Evolutionary conservation across 306 rosid genomes (phyloP).

Genomic region (Rosa chinensis): DNA sequence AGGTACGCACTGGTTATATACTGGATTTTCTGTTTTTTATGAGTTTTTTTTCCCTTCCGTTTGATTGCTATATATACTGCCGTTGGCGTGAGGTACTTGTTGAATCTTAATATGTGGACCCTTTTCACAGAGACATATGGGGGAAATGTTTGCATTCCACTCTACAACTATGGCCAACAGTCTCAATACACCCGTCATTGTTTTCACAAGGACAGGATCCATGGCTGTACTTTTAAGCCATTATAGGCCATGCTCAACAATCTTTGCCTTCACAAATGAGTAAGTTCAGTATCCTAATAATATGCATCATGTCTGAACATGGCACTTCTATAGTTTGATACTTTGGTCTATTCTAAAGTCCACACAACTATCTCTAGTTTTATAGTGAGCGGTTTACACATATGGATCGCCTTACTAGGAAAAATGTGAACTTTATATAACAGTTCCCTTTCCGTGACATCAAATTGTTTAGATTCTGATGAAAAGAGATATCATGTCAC

Average conservation of each 20-base stretch:
- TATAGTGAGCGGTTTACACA: background rate
- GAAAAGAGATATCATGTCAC: background rate
- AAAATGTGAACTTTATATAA: background rate
- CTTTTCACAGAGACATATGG: slow-evolving; percentile 75
- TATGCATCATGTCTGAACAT: background rate
- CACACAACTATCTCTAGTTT: background rate
- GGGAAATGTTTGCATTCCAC: slow-evolving; percentile 90
- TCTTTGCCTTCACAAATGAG: slow-evolving; percentile 98
- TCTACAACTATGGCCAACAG: slow-evolving; percentile 89
- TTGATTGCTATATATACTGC: background rate
- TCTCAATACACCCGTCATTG: slow-evolving; percentile 69
- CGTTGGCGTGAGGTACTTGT: background rate
- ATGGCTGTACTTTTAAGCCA: slow-evolving; percentile 92
- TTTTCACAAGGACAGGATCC: slow-evolving; percentile 95
- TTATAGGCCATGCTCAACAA: slow-evolving; percentile 79
- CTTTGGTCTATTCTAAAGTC: background rate
- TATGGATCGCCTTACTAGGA: background rate
- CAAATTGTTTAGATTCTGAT: background rate
- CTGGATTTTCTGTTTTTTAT: background rate
- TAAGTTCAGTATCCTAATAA: slow-evolving; percentile 41
- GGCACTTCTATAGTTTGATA: background rate
- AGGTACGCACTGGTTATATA: slow-evolving; percentile 39
- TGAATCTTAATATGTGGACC: slow-evolving; percentile 21
- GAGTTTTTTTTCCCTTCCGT: background rate
- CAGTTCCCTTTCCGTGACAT: background rate